Base-by-base conservation (phyloP, 2,329 filamentous ascomycete species). In the Fusarium nisikadoi region DNA sequence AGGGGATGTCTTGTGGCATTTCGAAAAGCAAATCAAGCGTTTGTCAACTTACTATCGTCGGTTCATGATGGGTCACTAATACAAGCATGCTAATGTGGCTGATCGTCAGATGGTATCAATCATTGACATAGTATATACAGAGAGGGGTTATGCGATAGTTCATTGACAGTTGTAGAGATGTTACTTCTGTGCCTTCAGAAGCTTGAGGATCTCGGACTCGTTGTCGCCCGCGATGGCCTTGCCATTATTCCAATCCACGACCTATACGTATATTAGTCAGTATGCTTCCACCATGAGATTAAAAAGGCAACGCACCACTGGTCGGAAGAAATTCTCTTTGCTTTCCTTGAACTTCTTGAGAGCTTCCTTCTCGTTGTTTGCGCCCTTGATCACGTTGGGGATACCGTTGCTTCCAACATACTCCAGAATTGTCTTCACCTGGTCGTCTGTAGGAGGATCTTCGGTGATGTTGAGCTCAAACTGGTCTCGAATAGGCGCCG, bases 221-320 rank as follows among this genome's bases (percentile, higher is more conserved):
- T 93, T 91, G 55, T 93, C 93, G 25, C 94, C 93, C 31, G 89
- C 85, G 84, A 93, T 86, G 50, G 91, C 95, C 81, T 90, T 93
- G 72, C 95, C 96, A 81, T 95, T 95, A 80, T 92, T 94, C 96
- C 96, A 98, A 81, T 98, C 95, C 57, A 98, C 95, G 65, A 92
- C 84, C 88, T 82, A 33, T 13, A 61, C 39, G 58, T 50, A 50
- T 16, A 27, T 63, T 60, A 72, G 65, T 36, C 38, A 29, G 70
- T 54, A 42, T 16, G 46, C 27, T 6, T 23, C 14, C 19, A 29
- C 27, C 31, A 23, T 9, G 42, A 12, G 8, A 46, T 50, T 27
- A 63, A 50, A 42, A 20, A 33, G 12, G 16, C 17, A 62, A 71
- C 92, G 78, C 84, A 96, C 93, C 80, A 98, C 83, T 31, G 95